phyloP scores from a whole-genome alignment of 257 asterid species.

The Fraxinus pennsylvanica region DNA sequence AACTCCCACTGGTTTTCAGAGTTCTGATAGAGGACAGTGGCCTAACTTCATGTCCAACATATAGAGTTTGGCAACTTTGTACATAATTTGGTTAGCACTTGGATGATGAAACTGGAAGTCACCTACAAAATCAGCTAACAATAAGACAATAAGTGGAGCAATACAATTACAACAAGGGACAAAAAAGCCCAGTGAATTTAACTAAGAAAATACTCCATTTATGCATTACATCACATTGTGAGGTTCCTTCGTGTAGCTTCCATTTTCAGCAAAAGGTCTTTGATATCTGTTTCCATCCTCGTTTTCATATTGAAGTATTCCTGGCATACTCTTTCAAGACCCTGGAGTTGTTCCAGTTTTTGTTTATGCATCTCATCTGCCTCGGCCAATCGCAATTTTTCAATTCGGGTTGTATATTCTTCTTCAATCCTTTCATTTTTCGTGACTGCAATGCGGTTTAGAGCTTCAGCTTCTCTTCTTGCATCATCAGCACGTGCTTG shows the following conservation, averaged over 20 bases:
- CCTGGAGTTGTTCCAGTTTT: conserved; percentile 75
- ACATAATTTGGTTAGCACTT: background rate
- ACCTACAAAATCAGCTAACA: background rate
- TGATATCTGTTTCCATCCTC: conserved; percentile 90
- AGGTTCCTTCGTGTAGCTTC: conserved; percentile 87
- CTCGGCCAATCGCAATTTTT: conserved; percentile 70
- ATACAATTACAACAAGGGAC: conserved; percentile 3
- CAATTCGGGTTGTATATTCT: conserved; percentile 62
- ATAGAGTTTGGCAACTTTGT: background rate
- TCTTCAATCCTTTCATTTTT: conserved; percentile 78
- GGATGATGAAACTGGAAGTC: background rate
- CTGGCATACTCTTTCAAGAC: conserved; percentile 66
- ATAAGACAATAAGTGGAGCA: conserved; percentile 7
- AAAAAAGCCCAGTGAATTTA: background rate
- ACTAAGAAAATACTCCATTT: conserved; percentile 10
- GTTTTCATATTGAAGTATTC: conserved; percentile 83
- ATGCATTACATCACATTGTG: conserved; percentile 33
- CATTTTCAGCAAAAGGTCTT: conserved; percentile 87
- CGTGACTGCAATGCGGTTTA: conserved; percentile 64
- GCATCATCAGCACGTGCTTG: conserved; percentile 92
- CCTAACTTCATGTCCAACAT: background rate
- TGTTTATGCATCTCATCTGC: conserved; percentile 92
- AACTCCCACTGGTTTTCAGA: too few species aligned
- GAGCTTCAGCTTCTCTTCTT: conserved; percentile 83
- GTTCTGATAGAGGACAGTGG: too few species aligned